Evolutionary conservation across 768 basidiomycete species (phyloP), one percentile per base, ranked within the genome.

Genomic region (Antrodiella citrinella): DNA sequence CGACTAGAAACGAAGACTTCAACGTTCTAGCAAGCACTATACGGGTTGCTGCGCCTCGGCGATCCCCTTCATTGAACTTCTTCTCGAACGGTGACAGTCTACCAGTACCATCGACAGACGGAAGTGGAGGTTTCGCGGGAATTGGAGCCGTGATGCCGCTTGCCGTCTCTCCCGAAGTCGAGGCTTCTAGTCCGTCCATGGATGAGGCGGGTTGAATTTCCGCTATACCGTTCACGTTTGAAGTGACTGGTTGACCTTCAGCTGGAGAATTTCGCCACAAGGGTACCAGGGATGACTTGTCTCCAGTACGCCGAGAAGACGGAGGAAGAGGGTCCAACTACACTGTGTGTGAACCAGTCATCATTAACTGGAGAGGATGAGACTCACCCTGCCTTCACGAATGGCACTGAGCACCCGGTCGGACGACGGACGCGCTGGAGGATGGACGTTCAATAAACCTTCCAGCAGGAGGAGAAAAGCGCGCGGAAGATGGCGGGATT

Each of bases 381-480:
- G 22, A 73, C 80, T n/a, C 55, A 91, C 89, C 71, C 75, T 79
- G 46, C 90, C 82, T 30, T 86, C 81, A 26, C 76, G 72, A 49
- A 93, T 73, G 1, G 84, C 90, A 22, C 62, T 64, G n/a, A 73
- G 63, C 12, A 94, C 83, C 45, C 82, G 75, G 54, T 91, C 87
- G 44, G 82, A 82, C 0, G 81, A 77, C 5, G 88, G 87, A 47
- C 92, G 73, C n/a, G 64, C 64, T 2, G 67, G 62, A 0, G 91
- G 82, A 2, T 64, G 65, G 26, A 82, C 72, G 53, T 82, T 76
- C 51, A 93, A 65, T 40, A 95, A 70, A 50, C 76, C 75, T 53
- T 91, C 86, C 22, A 95, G 69, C 12, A 94, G 65, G 1, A 87
- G 71, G 3, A 93, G 69, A 53, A 83, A 82, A 4, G 84, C 73